Evolutionary conservation across 345 rosid genomes (phyloP).

Genomic region (Rhodamnia argentea): DNA sequence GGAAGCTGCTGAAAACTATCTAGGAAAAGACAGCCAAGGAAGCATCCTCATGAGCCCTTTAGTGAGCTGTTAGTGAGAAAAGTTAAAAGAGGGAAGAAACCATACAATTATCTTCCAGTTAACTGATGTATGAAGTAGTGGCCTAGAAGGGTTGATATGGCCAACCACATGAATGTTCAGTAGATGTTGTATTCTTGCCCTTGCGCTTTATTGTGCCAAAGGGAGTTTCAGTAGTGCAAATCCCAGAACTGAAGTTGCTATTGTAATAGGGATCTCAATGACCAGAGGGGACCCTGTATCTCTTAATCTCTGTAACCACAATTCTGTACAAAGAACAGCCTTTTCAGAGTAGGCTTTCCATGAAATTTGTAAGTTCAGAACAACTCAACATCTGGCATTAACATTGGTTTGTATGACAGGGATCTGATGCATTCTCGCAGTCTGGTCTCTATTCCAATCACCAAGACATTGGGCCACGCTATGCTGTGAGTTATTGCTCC

Average conservation of each 20-base stretch:
- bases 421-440: slow-evolving; percentile 93
- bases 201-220: neutral
- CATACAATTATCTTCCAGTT: neutral
- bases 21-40: neutral
- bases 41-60: neutral
- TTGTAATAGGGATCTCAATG: neutral
- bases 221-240: neutral
- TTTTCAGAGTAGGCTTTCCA: neutral
- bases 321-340: neutral
- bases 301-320: neutral
- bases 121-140: neutral
- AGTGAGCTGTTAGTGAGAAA: neutral
- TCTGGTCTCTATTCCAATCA: slow-evolving; percentile 97
- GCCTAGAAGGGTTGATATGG: neutral
- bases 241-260: neutral
- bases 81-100: neutral
- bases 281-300: neutral
- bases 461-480: slow-evolving; percentile 96
- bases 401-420: slow-evolving; percentile 31
- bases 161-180: neutral
- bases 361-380: neutral
- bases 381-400: neutral
- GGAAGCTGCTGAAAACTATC: neutral
- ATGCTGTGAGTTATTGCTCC: slow-evolving; percentile 51
- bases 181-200: neutral